A percentile compares a stretch with the other conserved stretches of the same genome.
phyloP scores from a whole-genome alignment of 2,329 filamentous ascomycete species.

The Juglanconis juglandina region DNA sequence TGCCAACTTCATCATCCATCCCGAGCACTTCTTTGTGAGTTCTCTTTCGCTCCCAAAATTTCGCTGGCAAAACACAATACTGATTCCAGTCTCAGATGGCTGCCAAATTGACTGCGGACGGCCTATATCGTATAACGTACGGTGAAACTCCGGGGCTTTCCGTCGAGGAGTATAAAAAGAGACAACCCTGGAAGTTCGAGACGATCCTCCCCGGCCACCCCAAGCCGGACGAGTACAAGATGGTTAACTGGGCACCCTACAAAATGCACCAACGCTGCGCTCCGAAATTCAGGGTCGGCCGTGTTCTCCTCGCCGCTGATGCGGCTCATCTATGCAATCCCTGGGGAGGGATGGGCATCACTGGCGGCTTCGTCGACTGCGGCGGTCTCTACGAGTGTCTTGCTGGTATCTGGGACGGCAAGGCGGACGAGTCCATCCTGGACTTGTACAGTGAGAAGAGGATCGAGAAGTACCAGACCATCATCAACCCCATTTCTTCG shows the following conservation, averaged over 20 bases:
- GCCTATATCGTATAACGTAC: constrained; percentile 62
- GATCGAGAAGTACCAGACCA: constrained; percentile 41
- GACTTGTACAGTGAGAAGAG: constrained; percentile 44
- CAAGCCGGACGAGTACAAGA: constrained; percentile 53
- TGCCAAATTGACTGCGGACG: constrained; percentile 55
- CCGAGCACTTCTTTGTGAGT: constrained; percentile 51
- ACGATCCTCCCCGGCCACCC: constrained; percentile 58
- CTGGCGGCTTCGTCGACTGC: constrained; percentile 62
- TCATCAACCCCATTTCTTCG: constrained; percentile 42
- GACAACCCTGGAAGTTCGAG: constrained; percentile 54
- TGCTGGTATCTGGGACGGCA: constrained; percentile 40
- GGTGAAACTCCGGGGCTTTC: constrained; percentile 53
- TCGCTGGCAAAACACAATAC: not conserved
- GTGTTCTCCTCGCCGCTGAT: constrained; percentile 56
- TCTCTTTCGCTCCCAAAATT: not conserved
- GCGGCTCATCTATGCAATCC: constrained; percentile 56
- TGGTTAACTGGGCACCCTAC: constrained; percentile 57
- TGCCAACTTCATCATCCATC: constrained; percentile 60
- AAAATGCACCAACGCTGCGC: constrained; percentile 60
- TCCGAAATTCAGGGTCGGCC: constrained; percentile 53
- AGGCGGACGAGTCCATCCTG: constrained; percentile 40
- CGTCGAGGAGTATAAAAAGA: constrained; percentile 47
- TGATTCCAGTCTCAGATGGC: constrained; percentile 43
- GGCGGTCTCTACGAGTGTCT: constrained; percentile 61
- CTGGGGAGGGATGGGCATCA: constrained; percentile 60